Percentiles rank a stretch among this genome's conserved stretches.
Evolutionary conservation across 345 rosid genomes (phyloP).

Genomic region (Arabis alpina): DNA sequence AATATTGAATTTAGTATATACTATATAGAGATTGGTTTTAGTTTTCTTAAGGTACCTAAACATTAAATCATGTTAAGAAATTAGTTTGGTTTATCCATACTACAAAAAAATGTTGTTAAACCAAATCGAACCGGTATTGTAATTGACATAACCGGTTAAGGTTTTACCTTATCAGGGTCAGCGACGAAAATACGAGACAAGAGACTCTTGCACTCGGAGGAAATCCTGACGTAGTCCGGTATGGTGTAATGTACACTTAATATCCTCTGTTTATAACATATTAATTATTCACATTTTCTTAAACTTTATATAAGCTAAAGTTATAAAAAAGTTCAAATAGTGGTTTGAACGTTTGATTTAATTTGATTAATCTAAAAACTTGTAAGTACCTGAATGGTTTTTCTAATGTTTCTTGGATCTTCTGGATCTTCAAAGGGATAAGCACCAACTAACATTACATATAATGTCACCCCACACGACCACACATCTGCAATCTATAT

Average conservation of each 20-base stretch:
- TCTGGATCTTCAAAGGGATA: conserved; percentile 87
- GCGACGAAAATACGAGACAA: conserved; percentile 83
- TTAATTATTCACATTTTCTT: background rate
- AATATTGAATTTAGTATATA: too few species aligned
- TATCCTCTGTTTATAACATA: conserved; percentile 64
- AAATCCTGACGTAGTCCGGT: conserved; percentile 83
- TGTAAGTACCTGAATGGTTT: conserved; percentile 62
- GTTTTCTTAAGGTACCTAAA: too few species aligned
- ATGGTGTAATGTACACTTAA: conserved; percentile 84
- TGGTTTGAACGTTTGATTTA: conserved; percentile 25
- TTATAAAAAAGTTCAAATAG: background rate
- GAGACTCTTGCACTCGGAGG: conserved; percentile 77
- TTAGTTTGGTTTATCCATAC: too few species aligned
- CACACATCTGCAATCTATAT: conserved; percentile 80
- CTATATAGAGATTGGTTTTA: background rate
- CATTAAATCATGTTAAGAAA: too few species aligned
- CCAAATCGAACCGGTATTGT: background rate
- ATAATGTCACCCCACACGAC: conserved; percentile 88
- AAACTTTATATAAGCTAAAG: background rate
- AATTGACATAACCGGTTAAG: background rate
- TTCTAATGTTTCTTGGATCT: conserved; percentile 77
- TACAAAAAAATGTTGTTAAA: background rate
- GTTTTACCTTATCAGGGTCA: conserved; percentile 72
- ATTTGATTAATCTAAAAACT: background rate
- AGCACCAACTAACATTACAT: conserved; percentile 88